Percentiles rank a stretch among this genome's conserved stretches.
These are phyloP conservation scores for Emergomyces orientalis DNA, from an alignment of 2,329 filamentous ascomycete genomes.

Conservation along the genomic window DNA sequence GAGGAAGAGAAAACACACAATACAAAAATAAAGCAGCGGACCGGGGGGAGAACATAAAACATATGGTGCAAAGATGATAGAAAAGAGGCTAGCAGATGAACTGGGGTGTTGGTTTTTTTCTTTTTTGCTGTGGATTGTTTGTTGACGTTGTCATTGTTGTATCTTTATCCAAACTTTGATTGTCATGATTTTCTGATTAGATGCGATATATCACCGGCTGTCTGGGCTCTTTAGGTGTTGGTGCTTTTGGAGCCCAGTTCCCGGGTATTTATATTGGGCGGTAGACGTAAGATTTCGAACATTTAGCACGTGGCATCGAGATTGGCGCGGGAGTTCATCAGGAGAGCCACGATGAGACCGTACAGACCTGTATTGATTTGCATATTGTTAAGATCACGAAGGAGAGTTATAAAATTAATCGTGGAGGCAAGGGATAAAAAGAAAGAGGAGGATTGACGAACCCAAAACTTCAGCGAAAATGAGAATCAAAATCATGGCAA, in stretches of 20 bases:
- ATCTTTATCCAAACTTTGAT: conserved; percentile 1
- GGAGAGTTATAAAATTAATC: not conserved
- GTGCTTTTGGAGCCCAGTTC: not conserved
- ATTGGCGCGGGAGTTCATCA: conserved; percentile 95
- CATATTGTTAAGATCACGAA: not conserved
- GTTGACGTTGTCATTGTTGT: not conserved
- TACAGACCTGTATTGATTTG: conserved; percentile 64
- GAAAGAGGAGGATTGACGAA: conserved; percentile 39
- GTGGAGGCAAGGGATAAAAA: not conserved
- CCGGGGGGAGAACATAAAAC: not conserved
- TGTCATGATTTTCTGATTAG: not conserved
- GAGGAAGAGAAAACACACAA: not conserved
- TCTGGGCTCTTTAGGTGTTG: too few relatives aligned
- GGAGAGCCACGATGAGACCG: conserved; percentile 93
- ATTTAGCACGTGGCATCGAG: conserved; percentile 54
- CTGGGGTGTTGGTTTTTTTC: not conserved
- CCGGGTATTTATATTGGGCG: not conserved
- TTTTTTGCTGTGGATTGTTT: not conserved
- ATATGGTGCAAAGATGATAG: not conserved
- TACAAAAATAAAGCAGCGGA: not conserved
- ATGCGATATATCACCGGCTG: not conserved
- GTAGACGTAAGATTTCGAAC: conserved; percentile 7
- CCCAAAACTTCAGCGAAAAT: conserved; percentile 99
- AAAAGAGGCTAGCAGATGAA: not conserved
- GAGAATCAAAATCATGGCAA: conserved; percentile 97